Base-by-base conservation (phyloP, 1,284 basidiomycete species). In the Ustilago crameri region DNA sequence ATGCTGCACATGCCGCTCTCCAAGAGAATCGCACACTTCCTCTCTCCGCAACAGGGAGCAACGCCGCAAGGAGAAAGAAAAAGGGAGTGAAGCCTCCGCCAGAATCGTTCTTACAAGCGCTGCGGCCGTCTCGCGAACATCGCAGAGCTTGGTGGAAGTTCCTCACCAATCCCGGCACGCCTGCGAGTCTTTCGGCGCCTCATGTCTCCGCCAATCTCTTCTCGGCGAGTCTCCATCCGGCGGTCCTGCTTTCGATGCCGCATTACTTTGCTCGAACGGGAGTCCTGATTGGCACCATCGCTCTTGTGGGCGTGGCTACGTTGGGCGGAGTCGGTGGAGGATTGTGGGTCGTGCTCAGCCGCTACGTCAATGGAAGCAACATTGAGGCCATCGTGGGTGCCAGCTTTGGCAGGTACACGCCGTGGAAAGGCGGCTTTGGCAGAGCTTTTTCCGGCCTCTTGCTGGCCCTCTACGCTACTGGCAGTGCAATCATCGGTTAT, bases 241-340 rank as follows among this genome's bases (percentile, higher is more conserved):
- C 75, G 9, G 79, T 81, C 12, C 66, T 82, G 51, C 74, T 82
- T 14, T 74, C 73, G 20, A 78, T 79, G 76, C 81, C 81, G 3
- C 72, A 75, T 23, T 82, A 76, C 66, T 81, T 81, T 70, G 60
- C 62, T 23, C 64, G 75, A 15, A 75, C 79, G 4, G 80, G 74
- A 4, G 56, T 74, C 1, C 12, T 60, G 24, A 44, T 74, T 3
- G 79, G 80, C 0, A 68, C 75, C 7, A 48, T 74, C 7, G 77
- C 67, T 3, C 54, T 80, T 3, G 54, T 74, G 3, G 54, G 65
- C 2, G 71, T 79, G 3, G 75, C 75, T 1, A 43, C 64, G n/a
- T 65, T 82, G 8, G 72, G 78, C 22, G 78, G 75, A n/a, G 78
- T 80, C 10, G 81, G 81, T 18, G 80, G 78, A 10, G 81, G 79